Base-by-base conservation (phyloP, 2,329 filamentous ascomycete species). In the Thyridium curvatum region DNA sequence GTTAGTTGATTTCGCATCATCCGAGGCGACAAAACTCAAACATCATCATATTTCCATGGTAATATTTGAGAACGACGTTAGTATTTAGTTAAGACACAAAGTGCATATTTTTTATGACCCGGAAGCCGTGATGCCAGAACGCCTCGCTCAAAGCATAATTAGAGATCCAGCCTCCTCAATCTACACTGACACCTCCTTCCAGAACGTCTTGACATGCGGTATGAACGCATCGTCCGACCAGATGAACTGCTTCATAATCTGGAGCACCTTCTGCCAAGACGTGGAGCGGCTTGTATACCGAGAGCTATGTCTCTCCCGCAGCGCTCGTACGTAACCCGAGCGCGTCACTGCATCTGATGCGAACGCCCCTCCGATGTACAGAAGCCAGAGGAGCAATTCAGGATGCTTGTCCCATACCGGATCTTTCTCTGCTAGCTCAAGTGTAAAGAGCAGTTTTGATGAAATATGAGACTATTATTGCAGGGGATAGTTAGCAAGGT, bases 201-300 rank as follows among this genome's bases (percentile, higher is more conserved):
- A 64, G 34, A 66, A 55, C 3, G 32, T 43, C 33, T 52, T 53
- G 0, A 58, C 53, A 2, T 54, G 51, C 4, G 41, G 30, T 32
- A 39, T 12, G 36, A 65, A 66, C 21, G 59, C 61, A 4, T 48
- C 52, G 2, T 64, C 56, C 9, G 63, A 67, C 63, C 64, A 68
- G 29, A 61, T 58, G 34, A 65, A 67, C 18, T 49, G 49, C 35
- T 51, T 52, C 31, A 66, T 38, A 16, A 59, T 50, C 13, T 34
- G 32, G 18, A 55, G 45, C 16, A 64, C 15, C 30, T 55, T 52
- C 8, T 48, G 17, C 59, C 59, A 64, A 32, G 62, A 59, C 10
- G 6, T 34, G 38, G 53, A 52, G 16, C 52, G 41, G 17, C 12
- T 38, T 39, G 18, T 35, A 7, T 48, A 50, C 21, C 45, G 46